Percentiles rank a stretch among this genome's conserved stretches.
These are phyloP conservation scores for Bifiguratus adelaidae DNA, from an alignment of 192 early-diverging fungal genomes.

Conservation along the genomic window DNA sequence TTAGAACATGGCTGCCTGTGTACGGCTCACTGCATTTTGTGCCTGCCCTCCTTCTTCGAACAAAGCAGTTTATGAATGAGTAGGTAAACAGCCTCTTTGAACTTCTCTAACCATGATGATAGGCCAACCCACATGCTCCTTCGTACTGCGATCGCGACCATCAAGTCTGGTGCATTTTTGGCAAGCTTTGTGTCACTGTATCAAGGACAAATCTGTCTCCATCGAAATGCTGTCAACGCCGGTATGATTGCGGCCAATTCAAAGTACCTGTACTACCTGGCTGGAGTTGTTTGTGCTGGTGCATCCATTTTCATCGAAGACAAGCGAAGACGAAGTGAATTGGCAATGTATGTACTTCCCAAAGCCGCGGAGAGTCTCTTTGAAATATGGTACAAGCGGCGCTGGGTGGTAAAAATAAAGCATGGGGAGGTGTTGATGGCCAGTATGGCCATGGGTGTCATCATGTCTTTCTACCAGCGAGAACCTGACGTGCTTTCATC, in stretches of 20 bases:
- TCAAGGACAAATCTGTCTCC: constrained; percentile 54
- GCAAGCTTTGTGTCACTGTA: constrained; percentile 52
- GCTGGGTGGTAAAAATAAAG: constrained; percentile 41
- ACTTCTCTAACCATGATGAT: not conserved
- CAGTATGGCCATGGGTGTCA: constrained; percentile 51
- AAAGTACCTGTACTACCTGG: constrained; percentile 52
- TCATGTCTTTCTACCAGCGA: constrained; percentile 59
- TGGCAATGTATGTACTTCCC: constrained; percentile 72
- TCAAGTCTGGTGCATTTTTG: constrained; percentile 54
- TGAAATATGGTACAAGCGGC: constrained; percentile 49
- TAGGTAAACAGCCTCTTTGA: constrained; percentile 15
- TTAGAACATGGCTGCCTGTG: constrained; percentile 41
- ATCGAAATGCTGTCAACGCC: constrained; percentile 41
- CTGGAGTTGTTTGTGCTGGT: constrained; percentile 43
- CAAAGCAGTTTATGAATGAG: constrained; percentile 42
- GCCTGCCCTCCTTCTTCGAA: constrained; percentile 53
- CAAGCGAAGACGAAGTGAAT: constrained; percentile 49
- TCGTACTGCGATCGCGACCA: constrained; percentile 36
- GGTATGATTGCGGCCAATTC: constrained; percentile 27
- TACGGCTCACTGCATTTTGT: constrained; percentile 69
- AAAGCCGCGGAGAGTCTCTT: constrained; percentile 60
- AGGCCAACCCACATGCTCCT: constrained; percentile 37
- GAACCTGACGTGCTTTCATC: constrained; percentile 42
- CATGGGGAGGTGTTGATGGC: constrained; percentile 53
- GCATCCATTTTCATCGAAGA: constrained; percentile 60